phyloP scores from a whole-genome alignment of 192 early-diverging fungal species.

The Phycomyces blakesleeanus region DNA sequence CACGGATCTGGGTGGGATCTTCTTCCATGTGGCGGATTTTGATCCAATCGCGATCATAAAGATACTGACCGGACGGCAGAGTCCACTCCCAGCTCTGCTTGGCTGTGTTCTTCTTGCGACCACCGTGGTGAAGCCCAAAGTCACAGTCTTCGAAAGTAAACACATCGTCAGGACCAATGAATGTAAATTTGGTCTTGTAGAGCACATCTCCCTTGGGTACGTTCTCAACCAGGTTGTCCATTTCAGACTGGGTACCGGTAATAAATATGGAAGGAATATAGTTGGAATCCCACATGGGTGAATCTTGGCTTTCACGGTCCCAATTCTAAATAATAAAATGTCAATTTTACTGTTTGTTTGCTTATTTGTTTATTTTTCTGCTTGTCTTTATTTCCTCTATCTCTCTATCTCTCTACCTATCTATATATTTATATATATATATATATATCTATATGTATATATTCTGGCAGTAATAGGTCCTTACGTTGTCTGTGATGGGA shows the following conservation, averaged over 20 bases:
- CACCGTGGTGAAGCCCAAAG: conserved; percentile 40
- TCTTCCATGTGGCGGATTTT: conserved; percentile 49
- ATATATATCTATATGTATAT: no score
- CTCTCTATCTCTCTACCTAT: no score
- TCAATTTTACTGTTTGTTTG: neutral
- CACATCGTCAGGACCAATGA: conserved; percentile 37
- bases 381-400: no score
- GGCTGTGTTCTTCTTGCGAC: conserved; percentile 44
- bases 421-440: no score
- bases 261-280: conserved; percentile 45
- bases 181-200: conserved; percentile 30
- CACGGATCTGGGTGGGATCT: conserved; percentile 52
- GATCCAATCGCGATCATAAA: conserved; percentile 36
- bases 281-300: conserved; percentile 38
- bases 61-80: conserved; percentile 18
- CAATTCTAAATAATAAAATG: conserved; percentile 7
- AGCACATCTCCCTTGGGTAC: conserved; percentile 1
- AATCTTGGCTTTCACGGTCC: conserved; percentile 5
- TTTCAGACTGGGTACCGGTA: conserved; percentile 19
- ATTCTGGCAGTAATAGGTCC: conserved; percentile 26
- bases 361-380: no score
- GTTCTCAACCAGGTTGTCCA: conserved; percentile 27
- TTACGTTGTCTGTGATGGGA: conserved; percentile 31
- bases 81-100: conserved; percentile 48
- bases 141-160: conserved; percentile 25